phyloP scores from a whole-genome alignment of 225 moss, liverwort and hornwort species.

The Pseudisothecium myosuroides region DNA sequence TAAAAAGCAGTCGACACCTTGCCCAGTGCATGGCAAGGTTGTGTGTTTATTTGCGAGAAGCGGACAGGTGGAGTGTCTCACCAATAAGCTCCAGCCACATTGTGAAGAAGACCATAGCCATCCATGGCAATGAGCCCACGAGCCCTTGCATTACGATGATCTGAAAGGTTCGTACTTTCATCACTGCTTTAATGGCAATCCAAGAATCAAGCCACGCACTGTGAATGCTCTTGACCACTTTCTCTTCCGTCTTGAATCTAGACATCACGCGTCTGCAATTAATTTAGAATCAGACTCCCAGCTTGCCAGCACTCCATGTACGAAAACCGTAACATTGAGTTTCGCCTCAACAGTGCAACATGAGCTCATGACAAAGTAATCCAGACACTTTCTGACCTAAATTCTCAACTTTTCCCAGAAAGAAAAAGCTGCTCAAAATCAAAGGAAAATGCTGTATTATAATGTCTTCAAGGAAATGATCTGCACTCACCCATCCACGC shows the following conservation, averaged over 20 bases:
- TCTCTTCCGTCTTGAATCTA: slow-evolving; percentile 35
- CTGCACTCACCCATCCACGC: slow-evolving; percentile 35
- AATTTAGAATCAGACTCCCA: background rate
- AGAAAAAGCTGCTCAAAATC: background rate
- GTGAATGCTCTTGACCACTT: slow-evolving; percentile 50
- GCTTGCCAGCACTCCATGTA: background rate
- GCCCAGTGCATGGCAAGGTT: background rate
- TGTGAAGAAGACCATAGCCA: slow-evolving; percentile 96
- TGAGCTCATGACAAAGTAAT: background rate
- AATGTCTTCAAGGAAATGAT: background rate
- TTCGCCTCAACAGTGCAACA: background rate
- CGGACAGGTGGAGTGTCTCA: slow-evolving; percentile 1
- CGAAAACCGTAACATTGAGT: background rate
- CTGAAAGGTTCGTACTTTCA: slow-evolving; percentile 80
- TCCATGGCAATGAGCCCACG: slow-evolving; percentile 98
- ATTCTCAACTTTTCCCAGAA: background rate
- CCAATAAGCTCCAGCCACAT: slow-evolving; percentile 98
- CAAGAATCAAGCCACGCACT: slow-evolving; percentile 81
- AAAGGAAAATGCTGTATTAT: background rate
- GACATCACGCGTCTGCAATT: slow-evolving; percentile 22
- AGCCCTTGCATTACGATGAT: slow-evolving; percentile 84
- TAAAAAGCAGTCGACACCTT: background rate
- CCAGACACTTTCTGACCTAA: background rate
- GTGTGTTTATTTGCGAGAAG: background rate
- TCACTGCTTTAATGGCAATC: slow-evolving; percentile 71